Percentiles rank a stretch among this genome's conserved stretches.
Conservation (phyloP, 805 yeast genomes). For the Monosporozyma solicola region DNA sequence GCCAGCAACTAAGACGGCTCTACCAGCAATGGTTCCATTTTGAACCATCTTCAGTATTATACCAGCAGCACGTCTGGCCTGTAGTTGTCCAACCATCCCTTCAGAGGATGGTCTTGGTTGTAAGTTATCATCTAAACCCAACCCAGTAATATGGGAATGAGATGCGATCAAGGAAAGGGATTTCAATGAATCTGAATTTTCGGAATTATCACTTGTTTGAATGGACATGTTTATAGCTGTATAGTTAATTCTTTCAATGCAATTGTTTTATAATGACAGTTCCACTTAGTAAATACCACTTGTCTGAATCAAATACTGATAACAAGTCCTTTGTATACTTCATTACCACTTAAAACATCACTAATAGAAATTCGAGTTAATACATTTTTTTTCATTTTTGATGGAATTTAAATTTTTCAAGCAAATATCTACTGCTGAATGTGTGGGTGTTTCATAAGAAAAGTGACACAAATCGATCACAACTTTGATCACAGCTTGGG, state of each 20-base stretch:
- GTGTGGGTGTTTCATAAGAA: background rate
- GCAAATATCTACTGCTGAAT: background rate
- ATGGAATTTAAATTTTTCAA: background rate
- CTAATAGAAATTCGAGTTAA: background rate
- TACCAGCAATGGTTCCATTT: slow-evolving; percentile 91
- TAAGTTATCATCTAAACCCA: slow-evolving; percentile 89
- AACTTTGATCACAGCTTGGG: too few species aligned
- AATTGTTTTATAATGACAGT: background rate
- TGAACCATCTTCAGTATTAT: slow-evolving; percentile 87
- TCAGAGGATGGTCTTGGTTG: slow-evolving; percentile 74
- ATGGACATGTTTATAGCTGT: slow-evolving; percentile 27
- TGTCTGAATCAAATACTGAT: too few species aligned
- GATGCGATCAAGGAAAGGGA: slow-evolving; percentile 84
- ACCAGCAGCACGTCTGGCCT: slow-evolving; percentile 95
- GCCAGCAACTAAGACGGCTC: slow-evolving; percentile 92
- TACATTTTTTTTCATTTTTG: background rate
- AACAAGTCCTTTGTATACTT: too few species aligned
- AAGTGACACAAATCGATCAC: background rate
- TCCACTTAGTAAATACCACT: too few species aligned
- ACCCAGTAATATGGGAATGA: slow-evolving; percentile 95
- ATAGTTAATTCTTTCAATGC: too few species aligned
- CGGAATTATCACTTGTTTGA: slow-evolving; percentile 32
- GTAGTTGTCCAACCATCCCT: slow-evolving; percentile 96
- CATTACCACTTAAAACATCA: too few species aligned
- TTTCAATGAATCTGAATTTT: slow-evolving; percentile 39